A percentile compares a stretch with the other conserved stretches of the same genome.
These are phyloP conservation scores for Sonneratia alba DNA, from an alignment of 345 rosid genomes.

Conservation along the genomic window DNA sequence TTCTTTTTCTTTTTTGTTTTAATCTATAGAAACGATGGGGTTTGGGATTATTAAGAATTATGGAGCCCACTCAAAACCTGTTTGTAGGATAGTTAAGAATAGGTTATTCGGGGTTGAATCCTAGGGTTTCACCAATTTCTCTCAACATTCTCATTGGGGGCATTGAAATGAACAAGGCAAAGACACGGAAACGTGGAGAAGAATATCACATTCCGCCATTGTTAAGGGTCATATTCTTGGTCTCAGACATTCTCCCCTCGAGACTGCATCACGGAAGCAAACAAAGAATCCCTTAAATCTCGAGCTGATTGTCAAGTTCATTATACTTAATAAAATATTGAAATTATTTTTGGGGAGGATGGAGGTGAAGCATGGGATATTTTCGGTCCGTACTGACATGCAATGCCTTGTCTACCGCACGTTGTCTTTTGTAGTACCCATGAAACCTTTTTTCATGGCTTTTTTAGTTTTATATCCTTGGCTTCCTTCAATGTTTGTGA, in stretches of 20 bases:
- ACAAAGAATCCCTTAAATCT: slow-evolving; percentile 7
- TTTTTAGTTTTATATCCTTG: slow-evolving; percentile 2
- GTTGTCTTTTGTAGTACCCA: slow-evolving; percentile 1
- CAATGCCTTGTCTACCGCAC: slow-evolving; percentile 2
- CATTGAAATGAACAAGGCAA: neutral
- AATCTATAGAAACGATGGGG: neutral
- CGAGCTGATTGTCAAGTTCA: neutral
- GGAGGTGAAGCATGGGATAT: slow-evolving; percentile 1
- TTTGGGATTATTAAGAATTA: neutral
- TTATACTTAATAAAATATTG: neutral
- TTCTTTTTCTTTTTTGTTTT: too few species aligned
- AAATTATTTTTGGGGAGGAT: neutral
- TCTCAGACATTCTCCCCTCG: slow-evolving; percentile 3
- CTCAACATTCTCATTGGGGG: neutral
- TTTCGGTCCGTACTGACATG: slow-evolving; percentile 7
- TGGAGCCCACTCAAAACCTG: neutral
- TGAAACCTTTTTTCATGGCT: slow-evolving; percentile 2
- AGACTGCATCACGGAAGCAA: neutral
- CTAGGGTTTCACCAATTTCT: neutral
- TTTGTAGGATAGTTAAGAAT: too few species aligned
- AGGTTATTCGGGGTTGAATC: neutral
- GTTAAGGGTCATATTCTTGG: slow-evolving; percentile 1
- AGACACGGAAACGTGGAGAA: neutral
- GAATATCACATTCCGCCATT: neutral
- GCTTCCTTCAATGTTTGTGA: neutral